These are phyloP conservation scores for Pulveroboletus frians DNA, from an alignment of 768 basidiomycete genomes.

Conservation along the genomic window DNA sequence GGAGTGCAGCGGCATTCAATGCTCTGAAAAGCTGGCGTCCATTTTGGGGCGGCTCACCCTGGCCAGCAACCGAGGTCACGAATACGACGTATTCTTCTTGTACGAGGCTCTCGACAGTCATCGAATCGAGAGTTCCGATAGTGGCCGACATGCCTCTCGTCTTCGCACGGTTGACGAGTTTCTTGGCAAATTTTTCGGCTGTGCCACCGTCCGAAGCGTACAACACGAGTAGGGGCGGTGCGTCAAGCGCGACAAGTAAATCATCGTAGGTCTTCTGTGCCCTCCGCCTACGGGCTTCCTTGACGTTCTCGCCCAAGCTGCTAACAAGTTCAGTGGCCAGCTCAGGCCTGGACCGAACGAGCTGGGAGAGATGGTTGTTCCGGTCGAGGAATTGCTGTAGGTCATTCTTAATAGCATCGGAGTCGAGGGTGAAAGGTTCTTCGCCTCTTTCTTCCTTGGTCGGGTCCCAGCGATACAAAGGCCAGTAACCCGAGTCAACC, in stretches of 20 bases:
- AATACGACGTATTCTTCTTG: slow-evolving; percentile 76
- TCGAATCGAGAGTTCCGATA: slow-evolving; percentile 74
- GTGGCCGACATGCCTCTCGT: slow-evolving; percentile 76
- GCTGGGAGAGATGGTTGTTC: slow-evolving; percentile 94
- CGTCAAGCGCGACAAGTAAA: slow-evolving; percentile 77
- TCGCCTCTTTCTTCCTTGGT: slow-evolving; percentile 66
- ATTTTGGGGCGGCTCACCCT: slow-evolving; percentile 98
- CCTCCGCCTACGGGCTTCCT: slow-evolving; percentile 74
- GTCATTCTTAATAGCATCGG: slow-evolving; percentile 90
- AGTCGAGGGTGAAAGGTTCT: slow-evolving; percentile 90
- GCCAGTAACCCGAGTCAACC: slow-evolving; percentile 96
- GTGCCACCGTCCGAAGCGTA: slow-evolving; percentile 93
- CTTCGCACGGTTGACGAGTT: slow-evolving; percentile 76
- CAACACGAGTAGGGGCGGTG: slow-evolving; percentile 83
- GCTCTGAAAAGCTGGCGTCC: slow-evolving; percentile 87
- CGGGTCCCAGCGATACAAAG: slow-evolving; percentile 96
- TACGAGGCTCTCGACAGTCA: slow-evolving; percentile 67
- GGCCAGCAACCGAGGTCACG: slow-evolving; percentile 90
- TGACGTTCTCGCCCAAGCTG: slow-evolving; percentile 78
- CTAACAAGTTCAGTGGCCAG: slow-evolving; percentile 79
- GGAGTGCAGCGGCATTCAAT: slow-evolving; percentile 55
- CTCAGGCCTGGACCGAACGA: slow-evolving; percentile 74
- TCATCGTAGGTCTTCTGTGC: slow-evolving; percentile 83
- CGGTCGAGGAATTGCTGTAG: slow-evolving; percentile 90
- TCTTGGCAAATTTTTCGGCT: slow-evolving; percentile 95